Evolutionary conservation across 768 basidiomycete genomes (phyloP), one percentile per base, ranked within the genome.

Genomic region (Candolleomyces eurysporus): DNA sequence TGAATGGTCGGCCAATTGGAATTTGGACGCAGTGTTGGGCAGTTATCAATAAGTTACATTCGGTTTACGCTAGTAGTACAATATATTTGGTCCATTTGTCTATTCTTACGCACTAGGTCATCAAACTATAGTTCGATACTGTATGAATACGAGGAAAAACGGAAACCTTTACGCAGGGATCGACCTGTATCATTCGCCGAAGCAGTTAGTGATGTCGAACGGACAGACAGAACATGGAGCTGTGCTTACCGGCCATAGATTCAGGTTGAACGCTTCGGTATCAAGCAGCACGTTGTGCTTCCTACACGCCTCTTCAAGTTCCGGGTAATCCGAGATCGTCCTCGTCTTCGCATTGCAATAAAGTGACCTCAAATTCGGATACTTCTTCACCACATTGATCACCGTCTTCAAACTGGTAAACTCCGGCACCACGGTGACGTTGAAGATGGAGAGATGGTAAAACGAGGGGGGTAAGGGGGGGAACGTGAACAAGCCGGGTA

Each of bases 401-500:
- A 39, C 10, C 9, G 30, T 31, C 10, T 7, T 9, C 9, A 55
- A 19, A n/a, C 53, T 13, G 36, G 53, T 55, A 19, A 3, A 31
- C 53, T 42, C 32, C 4, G 51, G 26, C 26, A 52, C 53, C 19
- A 32, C 51, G 7, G 51, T 52, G 9, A 52, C 11, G 21, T 26
- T 16, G 21, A 55, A 16, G 16, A 55, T 39, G 8, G 22, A 10
- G 4, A 83, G 61, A 59, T 81, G 80, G 57, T 80, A 73, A 36
- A 83, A 65, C 1, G 75, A 71, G 10, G 59, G 59, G 5, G 82
- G 75, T 8, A 83, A 61, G 9, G 59, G 70, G 19, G 66, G 64
- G 19, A 82, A 69, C 0, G 71, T 68, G 31, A 76, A 55, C 13
- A 77, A 51, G 1, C 65, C 67, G 4, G 79, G 78, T 2, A 79